phyloP scores from a whole-genome alignment of 768 basidiomycete genomes.

The Mycena galericulata region DNA sequence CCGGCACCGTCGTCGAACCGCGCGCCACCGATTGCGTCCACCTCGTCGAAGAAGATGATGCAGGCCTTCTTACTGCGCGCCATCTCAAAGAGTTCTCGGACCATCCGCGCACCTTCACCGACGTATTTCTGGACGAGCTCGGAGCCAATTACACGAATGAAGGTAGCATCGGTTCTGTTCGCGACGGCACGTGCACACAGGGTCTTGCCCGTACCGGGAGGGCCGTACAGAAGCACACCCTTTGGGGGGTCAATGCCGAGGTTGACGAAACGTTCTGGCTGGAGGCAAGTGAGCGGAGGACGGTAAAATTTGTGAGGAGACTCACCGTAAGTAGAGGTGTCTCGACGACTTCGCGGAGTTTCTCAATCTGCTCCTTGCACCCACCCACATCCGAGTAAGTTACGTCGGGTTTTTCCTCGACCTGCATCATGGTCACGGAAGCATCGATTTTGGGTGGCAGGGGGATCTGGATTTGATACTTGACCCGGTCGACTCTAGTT shows the following conservation, averaged over 20 bases:
- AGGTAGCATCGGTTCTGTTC: conserved; percentile 98
- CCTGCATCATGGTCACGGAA: conserved; percentile 99
- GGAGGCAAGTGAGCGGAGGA: conserved; percentile 34
- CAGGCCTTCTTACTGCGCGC: conserved; percentile 98
- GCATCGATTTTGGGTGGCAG: conserved; percentile 99
- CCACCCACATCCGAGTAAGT: conserved; percentile 98
- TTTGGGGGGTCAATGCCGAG: conserved; percentile 99
- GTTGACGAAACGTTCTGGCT: conserved; percentile 99
- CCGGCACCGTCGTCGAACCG: conserved; percentile 99
- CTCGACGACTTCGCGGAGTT: conserved; percentile 97
- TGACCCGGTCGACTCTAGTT: conserved; percentile 89
- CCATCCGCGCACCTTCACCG: conserved; percentile 98
- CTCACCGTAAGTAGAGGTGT: conserved; percentile 92
- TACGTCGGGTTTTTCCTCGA: conserved; percentile 98
- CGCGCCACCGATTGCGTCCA: conserved; percentile 98
- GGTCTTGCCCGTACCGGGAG: conserved; percentile 98
- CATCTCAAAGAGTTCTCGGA: conserved; percentile 99
- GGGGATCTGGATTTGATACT: conserved; percentile 99
- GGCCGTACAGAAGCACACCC: conserved; percentile 95
- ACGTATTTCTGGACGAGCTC: conserved; percentile 99
- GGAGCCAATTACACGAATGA: conserved; percentile 98
- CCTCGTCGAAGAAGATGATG: conserved; percentile 99
- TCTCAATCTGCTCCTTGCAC: conserved; percentile 99
- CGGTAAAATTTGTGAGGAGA: conserved; percentile 22
- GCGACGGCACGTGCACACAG: conserved; percentile 98